Base-by-base conservation (phyloP, 2,329 filamentous ascomycete genomes). In the Coniochaeta sp. region DNA sequence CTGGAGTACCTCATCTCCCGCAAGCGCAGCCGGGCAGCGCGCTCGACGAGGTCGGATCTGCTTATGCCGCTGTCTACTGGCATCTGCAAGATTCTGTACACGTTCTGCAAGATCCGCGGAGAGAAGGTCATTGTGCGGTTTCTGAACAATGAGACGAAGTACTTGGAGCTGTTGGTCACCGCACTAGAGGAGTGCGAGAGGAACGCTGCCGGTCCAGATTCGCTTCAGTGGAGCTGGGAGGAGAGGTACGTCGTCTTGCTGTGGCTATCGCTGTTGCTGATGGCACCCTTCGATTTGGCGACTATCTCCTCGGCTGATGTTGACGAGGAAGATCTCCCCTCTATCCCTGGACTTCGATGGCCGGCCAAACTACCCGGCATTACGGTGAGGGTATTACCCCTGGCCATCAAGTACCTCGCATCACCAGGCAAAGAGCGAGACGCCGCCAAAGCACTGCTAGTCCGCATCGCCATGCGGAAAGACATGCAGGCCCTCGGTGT, bases 81-180 rank as follows among this genome's bases (percentile, higher is more conserved):
- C 4, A 83, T 95, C 51, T 89, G 86, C 65, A 82, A 79, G 55
- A 75, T 97, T 2, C 68, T 99, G 31, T 97, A 97, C 65, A 86
- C 86, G 0, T 86, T 99, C 55, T 96, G 91, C 76, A 99, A 99
- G 70, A 86, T 97, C 49, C 82, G 94, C 50, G 92, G 94, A 22
- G 85, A 94, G 65, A 97, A 97, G 68, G 86, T 99, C 49, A 86
- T 99, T 59, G 84, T 91, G 50, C 83, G 89, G 38, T 96, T 97
- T 63, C 74, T 99, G 57, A 92, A 88, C 64, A 95, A 94, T 57
- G 94, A 97, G 66, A 86, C 91, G 1, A 86, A 81, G 61, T 86
- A 91, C 62, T 79, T 99, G 13, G 91, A 96, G 65, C 78, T 86
- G 1, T 77, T 99, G 55, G 75, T 96, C 8, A 76, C 78, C 1